Base-by-base conservation (phyloP, 2,329 filamentous ascomycete genomes). In the Botrytis byssoidea region DNA sequence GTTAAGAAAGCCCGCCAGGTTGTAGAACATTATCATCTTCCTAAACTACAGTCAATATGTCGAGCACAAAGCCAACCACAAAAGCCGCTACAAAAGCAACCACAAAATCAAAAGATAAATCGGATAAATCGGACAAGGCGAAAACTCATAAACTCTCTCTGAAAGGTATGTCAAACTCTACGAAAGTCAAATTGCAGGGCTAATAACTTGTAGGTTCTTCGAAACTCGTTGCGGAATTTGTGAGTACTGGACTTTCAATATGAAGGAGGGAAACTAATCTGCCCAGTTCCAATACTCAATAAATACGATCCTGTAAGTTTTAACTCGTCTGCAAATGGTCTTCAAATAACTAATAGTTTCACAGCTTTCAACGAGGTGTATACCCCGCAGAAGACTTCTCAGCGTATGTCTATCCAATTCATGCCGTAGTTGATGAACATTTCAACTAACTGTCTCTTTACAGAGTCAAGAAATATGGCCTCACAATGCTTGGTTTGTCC, bases 381-480 rank as follows among this genome's bases (percentile, higher is more conserved):
- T 92, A 99, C 83, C 96, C 96, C 40, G 94, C 96, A 70, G 96
- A 99, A 81, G 96, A 99, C 85, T 99, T 99, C 82, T 93, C 93
- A 78, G 92, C 94, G 92, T 95, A 85, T 82, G 91, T 84, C 40
- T 46, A 57, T 60, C 35, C 46, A n/a, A 59, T 73, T 46, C 44
- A 55, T 61, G 46, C 51, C 32, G 29, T n/a, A 66, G 37, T 51
- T 20, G 18, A 37, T 35, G n/a, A 68, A 66, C 35, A 70, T 67
- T 4, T 59, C 40, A 51, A 65, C 71, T 77, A 70, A 78, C 70
- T 66, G 61, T 42, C 18, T 32, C 44, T 48, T 46, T 40, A n/a
- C 66, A 88, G 89, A 20, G 95, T 99, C 81, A 99, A 99, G 86
- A 99, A 99, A 85, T 99, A 99, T 91, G 96, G 96, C 79, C 89